Conservation (phyloP, 805 yeast genomes). For the Lipomyces chichibuensis region DNA sequence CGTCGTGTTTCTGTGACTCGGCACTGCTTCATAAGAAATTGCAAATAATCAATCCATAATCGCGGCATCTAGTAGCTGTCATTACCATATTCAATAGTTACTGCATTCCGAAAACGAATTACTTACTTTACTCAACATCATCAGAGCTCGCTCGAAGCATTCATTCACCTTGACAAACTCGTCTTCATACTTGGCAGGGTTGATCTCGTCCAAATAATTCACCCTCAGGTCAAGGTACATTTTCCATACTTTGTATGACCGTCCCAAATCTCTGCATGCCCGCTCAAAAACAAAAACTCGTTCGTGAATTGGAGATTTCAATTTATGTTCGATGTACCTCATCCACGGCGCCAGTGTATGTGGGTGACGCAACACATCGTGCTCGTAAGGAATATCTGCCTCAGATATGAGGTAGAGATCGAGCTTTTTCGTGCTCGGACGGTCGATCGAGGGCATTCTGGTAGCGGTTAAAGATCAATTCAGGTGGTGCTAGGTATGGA, state of each 20-base stretch:
- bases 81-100: too few relatives aligned
- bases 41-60: constrained; percentile 57
- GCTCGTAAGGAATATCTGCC: constrained; percentile 57
- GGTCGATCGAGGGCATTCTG: constrained; percentile 7
- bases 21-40: constrained; percentile 47
- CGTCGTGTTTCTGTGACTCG: constrained; percentile 49
- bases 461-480: neutral
- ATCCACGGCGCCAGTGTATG: constrained; percentile 47
- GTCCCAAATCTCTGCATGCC: constrained; percentile 51
- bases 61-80: constrained; percentile 46
- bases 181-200: constrained; percentile 41
- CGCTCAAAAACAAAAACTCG: constrained; percentile 54
- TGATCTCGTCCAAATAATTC: constrained; percentile 40
- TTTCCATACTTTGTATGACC: constrained; percentile 61
- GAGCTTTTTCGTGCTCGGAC: constrained; percentile 2
- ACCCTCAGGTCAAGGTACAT: constrained; percentile 52
- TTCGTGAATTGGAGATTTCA: constrained; percentile 38
- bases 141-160: constrained; percentile 55
- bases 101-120: neutral
- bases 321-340: constrained; percentile 46
- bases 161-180: constrained; percentile 48
- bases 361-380: constrained; percentile 49
- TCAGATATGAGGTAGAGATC: constrained; percentile 24
- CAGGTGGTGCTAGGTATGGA: neutral
- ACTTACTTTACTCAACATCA: constrained; percentile 45